Base-by-base conservation (phyloP, 345 rosid species). In the Salix suchowensis region DNA sequence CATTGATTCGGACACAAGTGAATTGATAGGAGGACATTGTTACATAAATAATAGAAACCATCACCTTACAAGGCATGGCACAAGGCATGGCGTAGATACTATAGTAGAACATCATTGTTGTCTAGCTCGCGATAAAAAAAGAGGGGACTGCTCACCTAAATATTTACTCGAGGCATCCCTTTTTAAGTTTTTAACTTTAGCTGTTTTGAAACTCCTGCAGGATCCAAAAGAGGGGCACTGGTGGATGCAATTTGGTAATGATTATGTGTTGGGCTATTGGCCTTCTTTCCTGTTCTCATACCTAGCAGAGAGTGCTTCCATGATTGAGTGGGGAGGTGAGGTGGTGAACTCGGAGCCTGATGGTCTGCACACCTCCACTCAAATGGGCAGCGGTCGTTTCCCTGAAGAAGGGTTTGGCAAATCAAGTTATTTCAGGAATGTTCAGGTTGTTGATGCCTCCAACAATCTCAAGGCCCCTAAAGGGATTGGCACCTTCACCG, bases 271-370 rank as follows among this genome's bases (percentile, higher is more conserved):
- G 48, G 99, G 98, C 5, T 96, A 96, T 37, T 96, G 97, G 98
- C 98, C 99, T 1, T 91, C 99, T 1, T 93, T 93, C 86, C 87
- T 96, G 42, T 96, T 96, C 91, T 93, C 98, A 4, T 93, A 93
- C 91, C 79, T 96, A 24, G 91, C 96, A 0, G 94, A 93, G 64
- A 90, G 96, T 52, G 98, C 98, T 69, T 91, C 97, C 6, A 96
- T 92, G 99, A 91, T 96, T 6, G 99, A 96, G 75, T 92, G 97
- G 98, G 99, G 99, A 85, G 98, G 98, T 50, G 98, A 96, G 84
- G 98, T 92, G 0, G 99, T 96, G 81, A 93, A 96, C 83, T 91
- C 98, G 14, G 91, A 91, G 42, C 84, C 97, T 10, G 91, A 88
- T 44, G 99, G 97, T 9, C 86, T 83, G 13, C 98, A 96, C 86